Evolutionary conservation across 345 rosid species (phyloP).

Genomic region (Erodium maritimum): DNA sequence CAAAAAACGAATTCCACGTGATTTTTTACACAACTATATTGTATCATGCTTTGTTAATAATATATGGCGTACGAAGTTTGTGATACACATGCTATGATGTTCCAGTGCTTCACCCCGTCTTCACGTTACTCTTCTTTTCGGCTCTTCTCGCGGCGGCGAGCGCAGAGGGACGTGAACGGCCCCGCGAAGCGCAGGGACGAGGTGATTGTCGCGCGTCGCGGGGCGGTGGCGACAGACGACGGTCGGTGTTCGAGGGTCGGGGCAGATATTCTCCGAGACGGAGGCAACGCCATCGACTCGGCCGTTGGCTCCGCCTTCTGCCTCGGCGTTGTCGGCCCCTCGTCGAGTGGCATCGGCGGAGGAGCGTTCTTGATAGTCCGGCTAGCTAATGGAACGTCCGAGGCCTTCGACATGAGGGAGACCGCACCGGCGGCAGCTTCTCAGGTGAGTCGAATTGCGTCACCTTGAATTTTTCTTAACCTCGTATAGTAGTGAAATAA

Average conservation of each 20-base stretch:
- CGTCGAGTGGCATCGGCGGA: slow-evolving; percentile 57
- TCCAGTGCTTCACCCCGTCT: background rate
- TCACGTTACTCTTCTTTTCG: background rate
- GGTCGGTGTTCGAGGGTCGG: slow-evolving; percentile 42
- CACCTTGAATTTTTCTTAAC: background rate
- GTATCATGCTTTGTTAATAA: too few species aligned
- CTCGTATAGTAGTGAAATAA: too few species aligned
- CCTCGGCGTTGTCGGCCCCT: slow-evolving; percentile 51
- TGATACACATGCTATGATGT: too few species aligned
- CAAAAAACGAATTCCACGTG: too few species aligned
- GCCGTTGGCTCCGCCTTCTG: slow-evolving; percentile 43
- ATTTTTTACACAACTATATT: too few species aligned
- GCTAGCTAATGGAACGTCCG: slow-evolving; percentile 19
- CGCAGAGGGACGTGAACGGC: background rate
- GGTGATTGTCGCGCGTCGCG: slow-evolving; percentile 17
- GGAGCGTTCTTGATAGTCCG: slow-evolving; percentile 42
- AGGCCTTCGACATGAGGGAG: slow-evolving; percentile 49
- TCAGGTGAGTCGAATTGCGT: slow-evolving; percentile 19
- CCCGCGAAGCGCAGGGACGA: slow-evolving; percentile 6
- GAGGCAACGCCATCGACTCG: slow-evolving; percentile 57
- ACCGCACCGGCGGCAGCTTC: slow-evolving; percentile 48
- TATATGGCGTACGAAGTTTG: too few species aligned
- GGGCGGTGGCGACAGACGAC: slow-evolving; percentile 48
- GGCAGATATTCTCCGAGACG: slow-evolving; percentile 17
- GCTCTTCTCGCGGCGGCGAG: background rate